Conservation (phyloP, 192 early-diverging fungal genomes). For the Mortierella claussenii region DNA sequence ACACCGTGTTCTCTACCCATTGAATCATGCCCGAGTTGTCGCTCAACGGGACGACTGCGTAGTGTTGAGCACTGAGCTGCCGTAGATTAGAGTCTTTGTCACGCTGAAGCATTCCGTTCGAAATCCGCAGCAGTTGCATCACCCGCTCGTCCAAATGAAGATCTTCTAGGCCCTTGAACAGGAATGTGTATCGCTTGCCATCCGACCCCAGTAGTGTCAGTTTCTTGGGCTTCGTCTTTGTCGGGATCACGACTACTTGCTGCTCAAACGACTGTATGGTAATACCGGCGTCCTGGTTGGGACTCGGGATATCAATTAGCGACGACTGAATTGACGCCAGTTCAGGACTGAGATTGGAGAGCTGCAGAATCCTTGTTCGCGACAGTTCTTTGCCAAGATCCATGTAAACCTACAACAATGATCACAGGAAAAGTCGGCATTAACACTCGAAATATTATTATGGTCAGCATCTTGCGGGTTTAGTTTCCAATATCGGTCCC, state of each 20-base stretch:
- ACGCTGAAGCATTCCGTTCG: conserved; percentile 68
- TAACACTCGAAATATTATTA: too few relatives aligned
- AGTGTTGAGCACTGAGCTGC: conserved; percentile 56
- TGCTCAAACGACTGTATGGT: conserved; percentile 65
- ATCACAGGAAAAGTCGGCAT: too few relatives aligned
- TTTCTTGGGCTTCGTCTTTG: conserved; percentile 95
- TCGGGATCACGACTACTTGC: conserved; percentile 70
- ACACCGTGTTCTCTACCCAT: conserved; percentile 88
- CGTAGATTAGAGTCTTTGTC: conserved; percentile 58
- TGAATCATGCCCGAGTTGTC: conserved; percentile 92
- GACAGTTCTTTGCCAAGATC: conserved; percentile 67
- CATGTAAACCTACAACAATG: conserved; percentile 57
- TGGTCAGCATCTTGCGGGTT: too few relatives aligned
- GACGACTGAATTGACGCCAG: conserved; percentile 60
- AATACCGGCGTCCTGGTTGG: conserved; percentile 40
- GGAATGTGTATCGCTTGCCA: conserved; percentile 70
- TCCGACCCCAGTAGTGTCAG: conserved; percentile 69
- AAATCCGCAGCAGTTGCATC: conserved; percentile 79
- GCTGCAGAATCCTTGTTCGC: conserved; percentile 62
- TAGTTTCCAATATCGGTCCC: too few relatives aligned
- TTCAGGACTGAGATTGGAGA: conserved; percentile 69
- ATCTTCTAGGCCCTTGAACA: conserved; percentile 95
- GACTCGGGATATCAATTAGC: conserved; percentile 67
- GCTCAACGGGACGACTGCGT: conserved; percentile 88
- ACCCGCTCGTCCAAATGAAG: conserved; percentile 92